Conservation (phyloP, 257 asterid genomes). For the Eustoma russellianum region DNA sequence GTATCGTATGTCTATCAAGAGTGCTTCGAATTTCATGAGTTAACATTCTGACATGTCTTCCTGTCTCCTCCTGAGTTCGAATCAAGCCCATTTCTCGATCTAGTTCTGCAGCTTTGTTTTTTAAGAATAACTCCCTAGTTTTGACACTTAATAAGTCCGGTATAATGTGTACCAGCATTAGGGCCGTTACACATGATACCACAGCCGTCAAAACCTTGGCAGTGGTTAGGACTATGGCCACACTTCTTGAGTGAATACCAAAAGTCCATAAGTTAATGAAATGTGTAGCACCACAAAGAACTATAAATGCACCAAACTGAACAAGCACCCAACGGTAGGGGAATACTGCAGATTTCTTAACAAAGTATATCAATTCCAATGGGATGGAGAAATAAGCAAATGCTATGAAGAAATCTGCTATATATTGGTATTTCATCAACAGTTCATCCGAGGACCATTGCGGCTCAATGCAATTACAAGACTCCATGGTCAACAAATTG, state of each 20-base stretch:
- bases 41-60: conserved; percentile 96
- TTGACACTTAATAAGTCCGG: conserved; percentile 93
- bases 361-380: conserved; percentile 86
- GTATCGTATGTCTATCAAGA: conserved; percentile 89
- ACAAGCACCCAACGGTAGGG: conserved; percentile 98
- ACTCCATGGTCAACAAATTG: too few species aligned
- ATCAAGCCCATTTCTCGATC: conserved; percentile 97
- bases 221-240: conserved; percentile 79
- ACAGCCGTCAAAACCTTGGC: conserved; percentile 81
- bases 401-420: conserved; percentile 97
- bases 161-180: conserved; percentile 91
- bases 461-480: too few species aligned
- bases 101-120: conserved; percentile 92
- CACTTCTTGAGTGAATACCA: conserved; percentile 68
- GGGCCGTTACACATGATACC: conserved; percentile 95
- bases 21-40: conserved; percentile 98
- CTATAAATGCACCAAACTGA: conserved; percentile 97
- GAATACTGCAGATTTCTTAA: conserved; percentile 90
- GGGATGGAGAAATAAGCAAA: conserved; percentile 98
- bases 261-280: conserved; percentile 89
- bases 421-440: conserved; percentile 90
- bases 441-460: conserved; percentile 89
- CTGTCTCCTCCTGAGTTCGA: conserved; percentile 96
- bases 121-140: conserved; percentile 83
- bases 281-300: conserved; percentile 98